phyloP scores from a whole-genome alignment of 2,329 filamentous ascomycete genomes.

The Cadophora gregata region DNA sequence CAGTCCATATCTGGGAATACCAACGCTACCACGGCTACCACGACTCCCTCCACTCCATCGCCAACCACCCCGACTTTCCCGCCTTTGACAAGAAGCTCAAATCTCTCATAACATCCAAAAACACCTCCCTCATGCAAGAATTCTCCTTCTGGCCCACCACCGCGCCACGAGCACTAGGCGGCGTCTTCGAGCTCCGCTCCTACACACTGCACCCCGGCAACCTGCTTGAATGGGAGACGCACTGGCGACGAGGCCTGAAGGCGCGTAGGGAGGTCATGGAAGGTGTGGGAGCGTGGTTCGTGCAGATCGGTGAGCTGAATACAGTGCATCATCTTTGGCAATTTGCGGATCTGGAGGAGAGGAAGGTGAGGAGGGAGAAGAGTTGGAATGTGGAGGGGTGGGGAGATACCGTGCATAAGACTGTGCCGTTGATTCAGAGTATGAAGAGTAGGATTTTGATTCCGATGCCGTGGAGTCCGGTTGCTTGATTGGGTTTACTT shows the following conservation, averaged over 20 bases:
- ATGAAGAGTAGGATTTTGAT: slow-evolving; percentile 96
- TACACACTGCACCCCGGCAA: slow-evolving; percentile 97
- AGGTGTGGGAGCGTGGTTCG: slow-evolving; percentile 97
- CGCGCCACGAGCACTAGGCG: slow-evolving; percentile 85
- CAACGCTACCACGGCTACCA: slow-evolving; percentile 97
- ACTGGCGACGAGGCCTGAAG: slow-evolving; percentile 92
- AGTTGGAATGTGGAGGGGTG: slow-evolving; percentile 96
- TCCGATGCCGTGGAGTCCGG: slow-evolving; percentile 95
- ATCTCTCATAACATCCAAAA: slow-evolving; percentile 82
- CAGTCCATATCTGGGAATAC: slow-evolving; percentile 99
- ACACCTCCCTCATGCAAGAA: slow-evolving; percentile 95
- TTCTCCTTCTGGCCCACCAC: slow-evolving; percentile 99
- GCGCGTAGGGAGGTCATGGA: slow-evolving; percentile 97
- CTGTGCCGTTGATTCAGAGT: slow-evolving; percentile 91
- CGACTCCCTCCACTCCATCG: slow-evolving; percentile 84
- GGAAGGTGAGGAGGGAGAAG: slow-evolving; percentile 87
- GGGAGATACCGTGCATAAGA: slow-evolving; percentile 98
- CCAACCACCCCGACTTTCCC: slow-evolving; percentile 80
- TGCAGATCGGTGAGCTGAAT: slow-evolving; percentile 96
- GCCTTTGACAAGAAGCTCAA: slow-evolving; percentile 87
- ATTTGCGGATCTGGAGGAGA: slow-evolving; percentile 94
- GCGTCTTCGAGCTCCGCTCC: slow-evolving; percentile 93
- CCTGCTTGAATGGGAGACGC: slow-evolving; percentile 96
- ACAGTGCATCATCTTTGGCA: slow-evolving; percentile 99
- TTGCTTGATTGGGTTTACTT: slow-evolving; percentile 53